Conservation (phyloP, 805 yeast species). For the Sporopachydermia quercuum region DNA sequence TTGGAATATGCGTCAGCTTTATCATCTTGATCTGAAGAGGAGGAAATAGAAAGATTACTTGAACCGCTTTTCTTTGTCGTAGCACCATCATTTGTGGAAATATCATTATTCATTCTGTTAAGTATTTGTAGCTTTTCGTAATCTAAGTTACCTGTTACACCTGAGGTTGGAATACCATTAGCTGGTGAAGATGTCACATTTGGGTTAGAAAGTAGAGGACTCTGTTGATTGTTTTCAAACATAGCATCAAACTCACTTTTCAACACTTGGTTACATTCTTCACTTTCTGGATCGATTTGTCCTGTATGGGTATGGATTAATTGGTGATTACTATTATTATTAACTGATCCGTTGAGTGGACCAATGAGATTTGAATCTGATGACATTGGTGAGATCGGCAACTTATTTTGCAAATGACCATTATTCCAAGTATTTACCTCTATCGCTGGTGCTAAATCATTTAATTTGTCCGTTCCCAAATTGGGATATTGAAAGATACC, state of each 20-base stretch:
- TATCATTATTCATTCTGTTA: not conserved
- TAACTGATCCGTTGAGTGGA: not conserved
- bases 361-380: not conserved
- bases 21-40: slow-evolving; percentile 2
- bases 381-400: not conserved
- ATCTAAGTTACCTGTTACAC: too few species aligned
- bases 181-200: too few species aligned
- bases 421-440: too few species aligned
- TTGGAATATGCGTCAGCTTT: slow-evolving; percentile 33
- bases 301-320: too few species aligned
- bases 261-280: not conserved
- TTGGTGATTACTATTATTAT: too few species aligned
- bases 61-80: too few species aligned
- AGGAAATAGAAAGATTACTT: not conserved
- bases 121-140: not conserved
- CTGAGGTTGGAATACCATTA: too few species aligned
- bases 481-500: too few species aligned
- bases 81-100: too few species aligned
- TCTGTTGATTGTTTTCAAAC: not conserved
- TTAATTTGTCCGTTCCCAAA: too few species aligned
- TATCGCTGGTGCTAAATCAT: too few species aligned
- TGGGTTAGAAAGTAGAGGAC: not conserved
- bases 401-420: not conserved
- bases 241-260: not conserved
- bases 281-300: not conserved